phyloP scores from a whole-genome alignment of 208 protist genomes.

The Leishmania arabica region DNA sequence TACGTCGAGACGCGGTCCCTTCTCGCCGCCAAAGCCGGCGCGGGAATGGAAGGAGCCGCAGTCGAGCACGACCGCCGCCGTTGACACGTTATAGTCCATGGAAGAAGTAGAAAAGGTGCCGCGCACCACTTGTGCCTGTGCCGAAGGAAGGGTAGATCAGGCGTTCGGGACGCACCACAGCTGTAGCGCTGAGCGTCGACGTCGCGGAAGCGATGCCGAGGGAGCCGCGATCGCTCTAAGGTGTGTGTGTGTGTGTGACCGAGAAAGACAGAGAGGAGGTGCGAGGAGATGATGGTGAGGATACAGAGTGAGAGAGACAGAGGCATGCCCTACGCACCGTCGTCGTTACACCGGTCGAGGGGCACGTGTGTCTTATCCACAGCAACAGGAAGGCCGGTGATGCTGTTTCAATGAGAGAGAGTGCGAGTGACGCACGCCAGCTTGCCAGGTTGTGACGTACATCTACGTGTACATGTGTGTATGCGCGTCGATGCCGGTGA shows the following conservation, averaged over 20 bases:
- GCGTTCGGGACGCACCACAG: background rate
- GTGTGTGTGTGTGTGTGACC: background rate
- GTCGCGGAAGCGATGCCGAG: background rate
- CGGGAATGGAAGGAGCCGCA: conserved; percentile 78
- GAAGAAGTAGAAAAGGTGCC: background rate
- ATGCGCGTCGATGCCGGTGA: background rate
- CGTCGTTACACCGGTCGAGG: background rate
- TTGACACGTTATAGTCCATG: conserved; percentile 32
- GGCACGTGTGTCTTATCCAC: background rate
- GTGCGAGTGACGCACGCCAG: background rate
- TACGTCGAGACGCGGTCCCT: conserved; percentile 81
- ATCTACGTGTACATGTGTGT: too few relatives aligned
- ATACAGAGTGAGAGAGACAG: background rate
- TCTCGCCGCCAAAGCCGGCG: conserved; percentile 87
- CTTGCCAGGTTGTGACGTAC: background rate
- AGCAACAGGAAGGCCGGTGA: background rate
- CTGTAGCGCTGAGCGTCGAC: background rate
- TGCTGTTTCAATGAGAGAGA: background rate
- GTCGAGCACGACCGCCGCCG: conserved; percentile 72
- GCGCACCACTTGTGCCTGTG: background rate
- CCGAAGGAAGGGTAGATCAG: background rate
- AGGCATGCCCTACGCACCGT: background rate
- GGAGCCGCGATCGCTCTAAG: background rate
- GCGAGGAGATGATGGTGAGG: background rate
- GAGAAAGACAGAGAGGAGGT: background rate